Evolutionary conservation across 805 yeast genomes (phyloP), one percentile per base, ranked within the genome.

Genomic region (Geotrichum ghanense): DNA sequence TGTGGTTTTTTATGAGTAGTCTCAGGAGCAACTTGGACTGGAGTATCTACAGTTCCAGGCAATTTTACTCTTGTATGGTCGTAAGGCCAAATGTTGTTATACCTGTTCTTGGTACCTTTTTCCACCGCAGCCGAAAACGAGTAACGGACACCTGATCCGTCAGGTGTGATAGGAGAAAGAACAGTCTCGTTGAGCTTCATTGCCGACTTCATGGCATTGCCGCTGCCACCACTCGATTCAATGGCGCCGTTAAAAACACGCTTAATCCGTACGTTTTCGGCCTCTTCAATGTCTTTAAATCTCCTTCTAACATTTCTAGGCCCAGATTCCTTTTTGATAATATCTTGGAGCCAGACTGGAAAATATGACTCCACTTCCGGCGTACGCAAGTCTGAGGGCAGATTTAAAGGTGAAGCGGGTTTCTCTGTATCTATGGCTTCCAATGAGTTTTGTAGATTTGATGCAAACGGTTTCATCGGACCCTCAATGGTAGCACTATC

Each of bases 1-100:
- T 41, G 54, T 53, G 14, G 53, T 51, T 24, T 34, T 16, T 22
- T 22, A 22, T 7, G 12, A 19, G 12, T 26, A 21, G 1, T 59
- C 61, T 16, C 46, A 42, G 34, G 54, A 52, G 10, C 35, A 16
- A 19, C 12, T 6, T 16, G 6, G 10, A 31, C 17, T 5, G 37
- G 12, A 35, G 45, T 43, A 10, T 50, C 46, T 12, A 27, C 37
- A 22, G 45, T 40, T 12, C 59, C 53, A 46, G 63, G 61, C 42
- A 85, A 66, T 49, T 75, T 75, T 10, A 90, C 96, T 48, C 96
- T 70, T 3, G 94, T 75, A 56, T 84, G 90, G 58, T 85, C 94
- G 63, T 76, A 89, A 3, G 95, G 88, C 57, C 83, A 81, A 40
- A 89, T 84, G 61, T 89, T 95, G 56, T 84, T 83, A 68, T 89